These are phyloP conservation scores for Telopea speciosissima DNA, from an alignment of 177 flowering plant genomes.

Conservation along the genomic window DNA sequence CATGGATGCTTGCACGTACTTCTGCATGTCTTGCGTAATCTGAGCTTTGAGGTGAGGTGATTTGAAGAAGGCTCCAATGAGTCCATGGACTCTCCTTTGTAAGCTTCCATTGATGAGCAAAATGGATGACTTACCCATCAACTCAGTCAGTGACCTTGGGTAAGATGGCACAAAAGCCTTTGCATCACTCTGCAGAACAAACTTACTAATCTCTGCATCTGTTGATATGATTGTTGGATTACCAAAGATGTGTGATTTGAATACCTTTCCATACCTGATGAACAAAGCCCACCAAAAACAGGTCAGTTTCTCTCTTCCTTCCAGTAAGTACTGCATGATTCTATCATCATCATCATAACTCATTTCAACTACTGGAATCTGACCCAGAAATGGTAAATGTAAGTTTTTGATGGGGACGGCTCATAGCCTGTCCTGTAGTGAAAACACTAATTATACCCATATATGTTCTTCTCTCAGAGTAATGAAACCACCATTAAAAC, in stretches of 20 bases:
- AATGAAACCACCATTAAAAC: too few relatives aligned
- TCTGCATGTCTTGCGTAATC: constrained; percentile 69
- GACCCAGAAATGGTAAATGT: too few relatives aligned
- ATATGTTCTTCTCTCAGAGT: too few relatives aligned
- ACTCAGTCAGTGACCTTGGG: constrained; percentile 76
- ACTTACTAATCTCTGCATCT: constrained; percentile 75
- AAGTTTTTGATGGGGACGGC: too few relatives aligned
- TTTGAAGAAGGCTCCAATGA: constrained; percentile 82
- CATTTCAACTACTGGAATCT: too few relatives aligned
- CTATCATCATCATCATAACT: too few relatives aligned
- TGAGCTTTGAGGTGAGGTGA: constrained; percentile 70
- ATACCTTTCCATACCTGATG: constrained; percentile 88
- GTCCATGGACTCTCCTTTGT: constrained; percentile 84
- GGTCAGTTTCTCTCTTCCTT: background rate
- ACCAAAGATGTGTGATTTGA: constrained; percentile 92
- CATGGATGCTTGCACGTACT: constrained; percentile 55
- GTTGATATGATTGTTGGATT: constrained; percentile 73
- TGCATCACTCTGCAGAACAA: constrained; percentile 76
- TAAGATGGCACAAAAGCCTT: constrained; percentile 71
- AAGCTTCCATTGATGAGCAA: constrained; percentile 71
- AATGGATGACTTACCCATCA: constrained; percentile 91
- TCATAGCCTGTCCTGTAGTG: background rate
- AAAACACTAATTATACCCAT: too few relatives aligned
- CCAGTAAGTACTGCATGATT: too few relatives aligned
- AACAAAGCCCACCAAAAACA: constrained; percentile 7